Conservation (phyloP, 2,329 filamentous ascomycete genomes). For the Ceratocystiopsis minuta region DNA sequence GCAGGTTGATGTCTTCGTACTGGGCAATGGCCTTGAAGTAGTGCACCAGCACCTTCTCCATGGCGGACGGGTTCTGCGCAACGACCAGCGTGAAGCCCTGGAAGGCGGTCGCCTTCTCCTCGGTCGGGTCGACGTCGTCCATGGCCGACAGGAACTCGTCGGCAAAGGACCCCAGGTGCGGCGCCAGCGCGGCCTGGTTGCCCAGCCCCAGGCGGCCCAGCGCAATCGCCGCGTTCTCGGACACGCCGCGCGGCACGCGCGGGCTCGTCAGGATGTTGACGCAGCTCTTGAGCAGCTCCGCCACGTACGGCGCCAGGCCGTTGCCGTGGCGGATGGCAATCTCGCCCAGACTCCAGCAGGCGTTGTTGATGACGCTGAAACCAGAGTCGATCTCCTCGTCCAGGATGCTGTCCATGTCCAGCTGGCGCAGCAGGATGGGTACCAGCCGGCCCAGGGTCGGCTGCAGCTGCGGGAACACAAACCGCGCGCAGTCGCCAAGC, state of each 20-base stretch:
- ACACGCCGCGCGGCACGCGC: constrained; percentile 69
- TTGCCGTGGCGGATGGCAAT: constrained; percentile 66
- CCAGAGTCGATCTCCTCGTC: constrained; percentile 70
- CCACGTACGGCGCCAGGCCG: constrained; percentile 59
- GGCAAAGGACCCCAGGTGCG: constrained; percentile 64
- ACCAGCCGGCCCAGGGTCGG: constrained; percentile 56
- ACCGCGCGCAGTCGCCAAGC: constrained; percentile 86
- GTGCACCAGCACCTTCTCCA: constrained; percentile 67
- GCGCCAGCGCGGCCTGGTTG: constrained; percentile 58
- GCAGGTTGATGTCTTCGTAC: constrained; percentile 47
- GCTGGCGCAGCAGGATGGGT: constrained; percentile 67
- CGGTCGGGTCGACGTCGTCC: constrained; percentile 67
- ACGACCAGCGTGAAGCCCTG: constrained; percentile 78
- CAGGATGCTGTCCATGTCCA: constrained; percentile 60
- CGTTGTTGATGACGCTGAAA: constrained; percentile 93
- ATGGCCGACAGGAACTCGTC: constrained; percentile 68
- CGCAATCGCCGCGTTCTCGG: constrained; percentile 87
- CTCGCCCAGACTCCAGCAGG: constrained; percentile 91
- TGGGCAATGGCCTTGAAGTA: constrained; percentile 74
- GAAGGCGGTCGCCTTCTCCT: constrained; percentile 89
- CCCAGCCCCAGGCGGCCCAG: constrained; percentile 72
- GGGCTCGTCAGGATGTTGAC: constrained; percentile 71
- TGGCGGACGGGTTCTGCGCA: constrained; percentile 70
- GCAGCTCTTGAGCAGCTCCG: constrained; percentile 58
- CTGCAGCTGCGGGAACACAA: constrained; percentile 68